Conservation (phyloP, 163 green algal genomes). For the Chlamydomonas reinhardtii region DNA sequence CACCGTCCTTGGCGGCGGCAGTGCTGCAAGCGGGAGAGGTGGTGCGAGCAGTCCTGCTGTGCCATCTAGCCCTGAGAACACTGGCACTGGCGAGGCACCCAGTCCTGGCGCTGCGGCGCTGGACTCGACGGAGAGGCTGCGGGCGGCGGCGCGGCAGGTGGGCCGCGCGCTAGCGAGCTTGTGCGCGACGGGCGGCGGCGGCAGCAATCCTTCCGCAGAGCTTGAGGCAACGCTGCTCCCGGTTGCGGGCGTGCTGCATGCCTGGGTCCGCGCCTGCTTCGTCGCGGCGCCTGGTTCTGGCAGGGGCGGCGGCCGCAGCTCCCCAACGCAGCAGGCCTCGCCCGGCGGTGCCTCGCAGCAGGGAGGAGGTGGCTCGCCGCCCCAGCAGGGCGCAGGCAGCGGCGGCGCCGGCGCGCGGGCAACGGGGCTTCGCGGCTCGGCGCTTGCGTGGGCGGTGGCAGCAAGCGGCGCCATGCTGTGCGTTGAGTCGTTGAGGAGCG, state of each 20-base stretch:
- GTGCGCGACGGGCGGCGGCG: neutral
- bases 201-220: neutral
- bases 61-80: neutral
- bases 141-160: neutral
- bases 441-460: conserved; percentile 5
- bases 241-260: neutral
- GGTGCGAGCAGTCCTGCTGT: neutral
- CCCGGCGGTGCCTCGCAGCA: no score
- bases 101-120: neutral
- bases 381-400: no score
- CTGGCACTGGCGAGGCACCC: neutral
- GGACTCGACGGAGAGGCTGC: conserved; percentile 25
- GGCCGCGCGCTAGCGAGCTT: neutral
- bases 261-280: conserved; percentile 32
- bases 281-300: neutral
- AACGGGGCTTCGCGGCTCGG: neutral
- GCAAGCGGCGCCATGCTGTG: conserved; percentile 23
- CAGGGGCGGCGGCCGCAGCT: neutral
- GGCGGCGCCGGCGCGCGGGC: no score
- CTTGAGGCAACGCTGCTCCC: conserved; percentile 12
- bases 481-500: conserved; percentile 3
- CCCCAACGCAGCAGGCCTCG: no score
- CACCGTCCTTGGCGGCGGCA: conserved; percentile 2
- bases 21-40: neutral
- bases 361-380: no score